Percentiles rank a stretch among this genome's conserved stretches.
Evolutionary conservation across 140 eudicot genomes (phyloP).

Genomic region (Ambrosia hybrid): DNA sequence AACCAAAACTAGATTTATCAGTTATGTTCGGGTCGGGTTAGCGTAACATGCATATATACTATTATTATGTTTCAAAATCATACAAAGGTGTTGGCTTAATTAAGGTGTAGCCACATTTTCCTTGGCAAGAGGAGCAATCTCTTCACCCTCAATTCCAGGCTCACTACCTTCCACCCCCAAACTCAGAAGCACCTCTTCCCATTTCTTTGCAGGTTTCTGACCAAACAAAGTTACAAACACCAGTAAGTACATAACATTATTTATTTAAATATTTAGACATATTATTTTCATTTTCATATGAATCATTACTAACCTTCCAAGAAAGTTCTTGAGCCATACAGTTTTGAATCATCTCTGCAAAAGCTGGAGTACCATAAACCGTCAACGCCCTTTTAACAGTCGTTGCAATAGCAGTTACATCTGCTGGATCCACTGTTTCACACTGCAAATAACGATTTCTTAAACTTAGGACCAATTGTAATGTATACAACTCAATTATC

Average conservation of each 20-base stretch:
- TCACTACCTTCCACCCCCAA: slow-evolving; percentile 72
- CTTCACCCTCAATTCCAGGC: slow-evolving; percentile 82
- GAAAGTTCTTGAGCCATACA: slow-evolving; percentile 98
- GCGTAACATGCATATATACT: slow-evolving; percentile 1
- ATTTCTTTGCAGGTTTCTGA: slow-evolving; percentile 85
- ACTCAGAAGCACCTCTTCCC: slow-evolving; percentile 75
- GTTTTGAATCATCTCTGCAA: slow-evolving; percentile 68
- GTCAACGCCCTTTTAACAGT: slow-evolving; percentile 66
- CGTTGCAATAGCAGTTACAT: slow-evolving; percentile 61
- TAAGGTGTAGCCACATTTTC: slow-evolving; percentile 88
- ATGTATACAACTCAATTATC: not conserved
- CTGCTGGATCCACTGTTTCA: slow-evolving; percentile 74
- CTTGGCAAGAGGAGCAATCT: slow-evolving; percentile 77
- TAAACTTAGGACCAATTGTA: not conserved
- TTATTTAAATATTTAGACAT: not conserved
- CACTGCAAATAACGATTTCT: slow-evolving; percentile 42
- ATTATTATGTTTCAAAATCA: not conserved
- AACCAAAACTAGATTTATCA: not conserved
- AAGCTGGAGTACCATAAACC: slow-evolving; percentile 63
- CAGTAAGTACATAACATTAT: not conserved
- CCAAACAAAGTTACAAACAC: not conserved
- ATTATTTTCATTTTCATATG: not conserved
- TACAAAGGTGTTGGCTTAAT: not conserved
- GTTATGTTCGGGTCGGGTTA: not conserved
- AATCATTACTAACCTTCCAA: slow-evolving; percentile 68